Base-by-base conservation (phyloP, 1,284 basidiomycete genomes). In the Inonotus obliquus region DNA sequence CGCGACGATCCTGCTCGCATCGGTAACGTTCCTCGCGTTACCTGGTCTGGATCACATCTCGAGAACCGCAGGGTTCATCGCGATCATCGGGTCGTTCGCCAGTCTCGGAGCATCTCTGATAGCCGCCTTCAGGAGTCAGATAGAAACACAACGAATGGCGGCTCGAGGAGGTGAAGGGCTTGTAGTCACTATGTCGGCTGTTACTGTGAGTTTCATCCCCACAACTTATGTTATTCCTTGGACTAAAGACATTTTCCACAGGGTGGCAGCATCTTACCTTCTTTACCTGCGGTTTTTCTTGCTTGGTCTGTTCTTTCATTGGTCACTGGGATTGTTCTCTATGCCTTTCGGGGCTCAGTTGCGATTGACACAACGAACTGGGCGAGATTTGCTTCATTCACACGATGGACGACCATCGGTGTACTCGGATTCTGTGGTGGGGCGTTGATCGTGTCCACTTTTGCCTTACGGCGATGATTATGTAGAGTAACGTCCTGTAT, bases 21-120 rank as follows among this genome's bases (percentile, higher is more conserved):
- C 87, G 48, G 85, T 91, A 60, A 91, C 87, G 32, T 84, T 91
- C 74, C 80, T 91, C 69, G 83, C 86, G 56, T 78, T 91, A 47
- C 87, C 88, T 65, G 86, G 84, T 41, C 67, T 91, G 71, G 85
- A 86, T 70, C 80, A 76, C 61, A 66, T 85, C 62, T 74, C 85
- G 61, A 81, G 88, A 57, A 75, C 84, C 56, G 81, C 84, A 13
- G 85, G 82, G 37, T 77, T 90, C 66, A 74, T 89, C 9, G 83
- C 87, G 27, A 82, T 87, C 57, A 71, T 86, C 61, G 85, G 85
- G 69, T 83, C 89, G 3, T 79, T 82, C 0, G 79, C 85, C 63
- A 86, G 86, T 66, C 84, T 91, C 79, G 76, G 81, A 32, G 80
- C 87, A 3, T 82, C 85, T 14, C 78, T 88, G 32, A 76, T 87